Base-by-base conservation (phyloP, 805 yeast species). In the Myxozyma mucilagina region DNA sequence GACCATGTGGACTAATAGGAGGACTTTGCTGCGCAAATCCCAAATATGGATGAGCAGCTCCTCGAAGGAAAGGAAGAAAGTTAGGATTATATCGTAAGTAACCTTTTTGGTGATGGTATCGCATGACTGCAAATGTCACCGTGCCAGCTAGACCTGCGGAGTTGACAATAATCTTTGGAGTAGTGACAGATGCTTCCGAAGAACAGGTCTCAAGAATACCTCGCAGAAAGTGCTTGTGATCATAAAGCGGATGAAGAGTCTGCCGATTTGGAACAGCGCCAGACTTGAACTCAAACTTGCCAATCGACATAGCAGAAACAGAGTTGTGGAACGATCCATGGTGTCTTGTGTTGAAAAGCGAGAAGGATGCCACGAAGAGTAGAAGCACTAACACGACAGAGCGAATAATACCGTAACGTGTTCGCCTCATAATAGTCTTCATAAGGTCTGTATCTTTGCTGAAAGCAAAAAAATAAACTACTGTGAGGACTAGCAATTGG, bases 11-110 rank as follows among this genome's bases (percentile, higher is more conserved):
- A 14, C 20, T 29, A 24, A 49, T 13, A 35, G 53, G 38, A 11
- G 56, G 59, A 13, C 51, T 18, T 39, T 49, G 53, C 42, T 64
- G 56, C 18, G 56, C 52, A 36, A 63, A 41, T 20, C 62, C 67
- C 14, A 63, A 24, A 39, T 63, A 63, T 20, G 62, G 62, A 38
- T 56, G 50, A 36, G 16, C 48, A 10, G 62, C 49, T 3, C 63
- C 61, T 4, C 48, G 51, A 2, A 63, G 63, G 20, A 47, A 54
- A 3, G 67, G 67, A 24, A 63, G 49, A 3, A 63, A 4, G 38
- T 50, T 60, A 31, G 64, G 62, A 43, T 52, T 52, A 52, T 48
- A 56, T 24, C 59, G 50, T 24, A 29, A 10, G 14, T 53, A 48
- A 4, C 47, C 47, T 38, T 55, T 38, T 11, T 32, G 47, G 34